Base-by-base conservation (phyloP, 1,139 yeast genomes). In the Debaryomyces singareniensis region DNA sequence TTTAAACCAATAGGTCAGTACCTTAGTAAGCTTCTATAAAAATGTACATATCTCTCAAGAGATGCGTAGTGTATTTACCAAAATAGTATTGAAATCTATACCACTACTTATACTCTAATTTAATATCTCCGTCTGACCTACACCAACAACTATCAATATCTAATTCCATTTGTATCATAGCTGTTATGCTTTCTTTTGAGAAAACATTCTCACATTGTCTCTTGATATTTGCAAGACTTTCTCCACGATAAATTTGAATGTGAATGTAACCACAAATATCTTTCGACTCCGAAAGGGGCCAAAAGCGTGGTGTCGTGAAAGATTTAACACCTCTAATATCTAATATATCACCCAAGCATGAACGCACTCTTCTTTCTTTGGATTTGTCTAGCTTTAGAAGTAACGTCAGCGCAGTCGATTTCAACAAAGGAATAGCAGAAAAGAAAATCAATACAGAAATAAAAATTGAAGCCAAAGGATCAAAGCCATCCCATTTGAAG, bases 401-500 rank as follows among this genome's bases (percentile, higher is more conserved):
- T 26, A 91, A 65, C 16, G 82, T 77, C 3, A 78, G 71, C 1
- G 95, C 84, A 0, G 96, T 82, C 1, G 95, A 82, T 43, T 75
- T 75, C 23, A 91, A 68, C 34, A 91, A 65, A 1, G 98, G 98
- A 1, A 87, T 48, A 0, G 97, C 87, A 3, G 96, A 85, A 10
- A 75, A 38, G 38, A 89, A 75, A 38, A 93, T 87, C 46, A 91
- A 64, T 4, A 72, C 58, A 0, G 96, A 96, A 37, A 91, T 91
- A 44, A 87, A 68, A 3, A 93, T 66, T 1, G 97, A 89, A 0
- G 97, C 95, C 13, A 91, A 55, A 0, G 99, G 96, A 49, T 91
- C 99, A 49, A 85, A 84, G 1, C 84, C 83, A 25, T 71, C 64
- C 57, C 79, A 70, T 13, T 66, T 58, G 49, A 78, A 71, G 11